Evolutionary conservation across 2,329 filamentous ascomycete genomes (phyloP).

Genomic region (Botrytis tulipae): DNA sequence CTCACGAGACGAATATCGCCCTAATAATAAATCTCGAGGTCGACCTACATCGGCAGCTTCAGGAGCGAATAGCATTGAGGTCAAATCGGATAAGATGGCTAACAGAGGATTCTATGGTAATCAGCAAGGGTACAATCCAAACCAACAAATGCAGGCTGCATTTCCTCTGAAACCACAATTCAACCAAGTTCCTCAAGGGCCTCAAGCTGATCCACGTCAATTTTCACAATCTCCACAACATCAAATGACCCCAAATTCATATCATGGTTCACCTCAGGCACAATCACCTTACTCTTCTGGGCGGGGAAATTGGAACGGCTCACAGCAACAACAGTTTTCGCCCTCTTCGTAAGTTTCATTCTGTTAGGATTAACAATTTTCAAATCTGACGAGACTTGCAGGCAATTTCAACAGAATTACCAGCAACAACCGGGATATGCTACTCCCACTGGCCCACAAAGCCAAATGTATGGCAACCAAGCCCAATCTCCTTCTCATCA

Average conservation of each 20-base stretch:
- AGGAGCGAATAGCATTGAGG: conserved; percentile 41
- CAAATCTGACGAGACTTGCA: conserved; percentile 44
- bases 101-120: conserved; percentile 39
- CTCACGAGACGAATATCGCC: conserved; percentile 35
- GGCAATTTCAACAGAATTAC: conserved; percentile 60
- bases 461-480: conserved; percentile 52
- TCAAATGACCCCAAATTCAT: conserved; percentile 52
- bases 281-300: conserved; percentile 58
- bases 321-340: conserved; percentile 43
- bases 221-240: conserved; percentile 59
- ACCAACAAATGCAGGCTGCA: conserved; percentile 41
- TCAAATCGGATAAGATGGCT: conserved; percentile 40
- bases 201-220: conserved; percentile 41
- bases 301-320: conserved; percentile 51
- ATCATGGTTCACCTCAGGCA: conserved; percentile 59
- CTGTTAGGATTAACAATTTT: conserved; percentile 22
- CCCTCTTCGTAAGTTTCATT: conserved; percentile 48
- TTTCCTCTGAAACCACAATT: conserved; percentile 41
- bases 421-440: conserved; percentile 55
- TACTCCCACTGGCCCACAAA: conserved; percentile 52
- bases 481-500: conserved; percentile 50
- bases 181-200: conserved; percentile 35
- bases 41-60: conserved; percentile 35
- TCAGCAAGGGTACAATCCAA: conserved; percentile 40
- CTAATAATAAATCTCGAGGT: conserved; percentile 32